Percentiles rank a stretch among this genome's conserved stretches.
These are phyloP conservation scores for Tricholoma flavovirens DNA, from an alignment of 768 basidiomycete genomes.

Conservation along the genomic window DNA sequence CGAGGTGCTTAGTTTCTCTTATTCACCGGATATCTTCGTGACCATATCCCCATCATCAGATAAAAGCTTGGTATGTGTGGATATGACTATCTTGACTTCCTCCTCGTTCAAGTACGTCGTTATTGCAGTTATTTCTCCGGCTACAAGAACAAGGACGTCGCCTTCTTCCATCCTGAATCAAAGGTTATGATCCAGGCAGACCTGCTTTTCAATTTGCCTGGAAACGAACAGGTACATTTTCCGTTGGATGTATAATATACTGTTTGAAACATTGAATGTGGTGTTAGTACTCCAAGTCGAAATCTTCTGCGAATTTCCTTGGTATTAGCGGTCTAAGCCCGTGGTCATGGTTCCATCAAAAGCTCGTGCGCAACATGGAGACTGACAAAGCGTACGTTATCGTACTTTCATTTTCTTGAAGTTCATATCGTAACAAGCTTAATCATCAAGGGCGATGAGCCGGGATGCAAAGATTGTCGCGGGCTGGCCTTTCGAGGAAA, in stretches of 20 bases:
- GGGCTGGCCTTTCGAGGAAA: slow-evolving; percentile 61
- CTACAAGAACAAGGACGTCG: slow-evolving; percentile 68
- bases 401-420: background rate
- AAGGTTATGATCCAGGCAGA: slow-evolving; percentile 72
- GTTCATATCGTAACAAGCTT: background rate
- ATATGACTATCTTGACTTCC: background rate
- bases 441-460: slow-evolving; percentile 38
- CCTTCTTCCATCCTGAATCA: slow-evolving; percentile 63
- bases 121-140: slow-evolving; percentile 53
- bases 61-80: slow-evolving; percentile 37
- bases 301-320: slow-evolving; percentile 21
- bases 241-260: background rate
- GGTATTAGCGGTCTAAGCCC: slow-evolving; percentile 26
- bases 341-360: slow-evolving; percentile 21
- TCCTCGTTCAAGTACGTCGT: background rate
- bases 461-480: slow-evolving; percentile 55
- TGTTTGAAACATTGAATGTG: background rate
- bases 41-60: slow-evolving; percentile 19
- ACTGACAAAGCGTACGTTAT: slow-evolving; percentile 27
- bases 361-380: slow-evolving; percentile 24
- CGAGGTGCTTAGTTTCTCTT: slow-evolving; percentile 29
- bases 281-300: slow-evolving; percentile 30
- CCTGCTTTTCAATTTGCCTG: slow-evolving; percentile 75
- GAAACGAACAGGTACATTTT: slow-evolving; percentile 56
- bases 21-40: background rate